Base-by-base conservation (phyloP, 768 basidiomycete species). In the Suillus ampliporus region DNA sequence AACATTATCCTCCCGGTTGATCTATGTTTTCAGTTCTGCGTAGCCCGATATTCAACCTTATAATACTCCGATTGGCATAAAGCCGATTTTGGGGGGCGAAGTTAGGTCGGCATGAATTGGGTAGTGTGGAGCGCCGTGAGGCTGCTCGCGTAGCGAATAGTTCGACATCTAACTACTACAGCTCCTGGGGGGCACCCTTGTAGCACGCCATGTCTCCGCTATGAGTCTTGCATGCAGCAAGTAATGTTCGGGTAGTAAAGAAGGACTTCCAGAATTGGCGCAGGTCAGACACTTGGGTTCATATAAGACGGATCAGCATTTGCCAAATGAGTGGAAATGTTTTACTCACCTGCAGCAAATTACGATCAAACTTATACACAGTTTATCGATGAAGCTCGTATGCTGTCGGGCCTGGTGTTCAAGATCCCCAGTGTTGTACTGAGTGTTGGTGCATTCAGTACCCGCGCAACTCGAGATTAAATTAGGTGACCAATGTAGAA, bases 401-500 rank as follows among this genome's bases (percentile, higher is more conserved):
- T 63, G 28, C 8, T 46, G 11, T 44, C 84, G 78, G 13, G 60
- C 50, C 7, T 58, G 41, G 63, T 86, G 85, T 14, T 82, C 83
- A 1, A 70, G 60, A 34, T 74, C 62, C 21, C 31, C 54, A 0
- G 66, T 15, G 28, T 79, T 62, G 62, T 71, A 85, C 0, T 28
- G 15, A 5, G 64, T 67, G 23, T 35, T n/a, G n/a, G n/a, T 15
- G 46, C 76, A 76, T 47, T 76, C 63, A 14, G 74, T 67, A 2
- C 80, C 80, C 75, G 79, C 5, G 83, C 74, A 1, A 84, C 74
- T 40, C 84, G 78, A 14, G 74, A 73, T 0, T 76, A 72, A 11
- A 85, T 83, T n/a, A 78, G 77, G 61, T 80, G 80, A 50, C 85
- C 81, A 2, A 86, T 57, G 43, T 73, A 75, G 62, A 67, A 79